Evolutionary conservation across 1,284 basidiomycete species (phyloP).

Genomic region (Trametes versicolor): DNA sequence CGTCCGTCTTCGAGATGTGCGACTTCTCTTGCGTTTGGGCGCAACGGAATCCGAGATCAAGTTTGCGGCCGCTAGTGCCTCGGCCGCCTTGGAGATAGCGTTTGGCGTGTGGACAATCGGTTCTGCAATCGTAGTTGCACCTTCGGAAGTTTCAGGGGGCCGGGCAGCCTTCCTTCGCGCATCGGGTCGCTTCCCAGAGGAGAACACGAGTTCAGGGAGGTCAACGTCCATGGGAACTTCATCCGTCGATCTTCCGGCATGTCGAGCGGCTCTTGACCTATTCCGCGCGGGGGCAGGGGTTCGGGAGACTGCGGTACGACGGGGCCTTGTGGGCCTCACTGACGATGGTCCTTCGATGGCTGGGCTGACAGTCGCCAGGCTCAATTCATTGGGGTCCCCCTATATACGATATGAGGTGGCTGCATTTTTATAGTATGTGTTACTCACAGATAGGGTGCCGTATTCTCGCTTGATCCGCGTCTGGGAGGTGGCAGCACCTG

Average conservation of each 20-base stretch:
- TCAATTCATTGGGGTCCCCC: not conserved
- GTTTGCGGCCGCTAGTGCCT: constrained; percentile 7
- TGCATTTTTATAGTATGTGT: not conserved
- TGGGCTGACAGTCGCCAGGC: not conserved
- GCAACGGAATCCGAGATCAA: constrained; percentile 17
- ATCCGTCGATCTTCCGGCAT: constrained; percentile 24
- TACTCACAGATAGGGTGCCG: not conserved
- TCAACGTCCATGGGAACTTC: constrained; percentile 30
- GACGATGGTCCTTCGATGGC: not conserved
- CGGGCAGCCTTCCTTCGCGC: constrained; percentile 31
- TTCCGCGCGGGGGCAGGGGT: constrained; percentile 10
- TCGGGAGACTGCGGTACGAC: constrained; percentile 22
- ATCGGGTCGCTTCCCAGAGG: constrained; percentile 31
- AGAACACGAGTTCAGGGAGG: constrained; percentile 22
- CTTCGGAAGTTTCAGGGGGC: constrained; percentile 15
- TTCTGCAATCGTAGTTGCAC: not conserved
- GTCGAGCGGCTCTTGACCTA: constrained; percentile 14
- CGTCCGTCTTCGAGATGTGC: constrained; percentile 21
- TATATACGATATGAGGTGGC: not conserved
- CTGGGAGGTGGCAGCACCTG: not conserved
- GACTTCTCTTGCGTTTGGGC: constrained; percentile 27
- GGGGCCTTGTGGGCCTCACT: constrained; percentile 17
- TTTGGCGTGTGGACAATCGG: not conserved
- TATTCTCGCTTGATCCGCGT: constrained; percentile 4
- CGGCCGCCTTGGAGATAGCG: constrained; percentile 7